Percentiles rank a stretch among this genome's conserved stretches.
Conservation (phyloP, 345 rosid species). For the Eucalyptus pauciflora region DNA sequence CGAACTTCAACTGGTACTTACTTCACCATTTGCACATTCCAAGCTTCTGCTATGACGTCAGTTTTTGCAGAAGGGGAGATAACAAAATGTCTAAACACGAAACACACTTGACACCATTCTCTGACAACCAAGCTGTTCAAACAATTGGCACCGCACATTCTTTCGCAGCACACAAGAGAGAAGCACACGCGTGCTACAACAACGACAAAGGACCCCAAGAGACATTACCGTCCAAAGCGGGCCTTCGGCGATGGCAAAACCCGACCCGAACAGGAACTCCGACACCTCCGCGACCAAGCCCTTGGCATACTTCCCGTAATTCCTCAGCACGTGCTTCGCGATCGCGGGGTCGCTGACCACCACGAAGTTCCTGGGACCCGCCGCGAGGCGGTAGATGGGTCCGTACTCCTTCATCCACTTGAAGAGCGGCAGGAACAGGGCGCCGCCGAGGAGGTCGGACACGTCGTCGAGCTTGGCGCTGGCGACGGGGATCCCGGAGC, state of each 20-base stretch:
- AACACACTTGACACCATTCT: neutral
- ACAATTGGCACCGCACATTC: neutral
- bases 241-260: constrained; percentile 92
- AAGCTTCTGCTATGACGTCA: neutral
- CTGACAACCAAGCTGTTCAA: neutral
- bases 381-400: constrained; percentile 86
- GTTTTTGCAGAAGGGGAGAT: neutral
- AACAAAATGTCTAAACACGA: neutral
- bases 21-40: neutral
- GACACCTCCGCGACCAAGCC: constrained; percentile 93
- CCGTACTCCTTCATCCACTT: constrained; percentile 93
- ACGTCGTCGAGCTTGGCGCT: constrained; percentile 88
- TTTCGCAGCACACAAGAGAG: neutral
- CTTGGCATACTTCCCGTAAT: constrained; percentile 75
- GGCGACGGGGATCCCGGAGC: constrained; percentile 76
- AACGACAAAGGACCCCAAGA: neutral
- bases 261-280: constrained; percentile 82
- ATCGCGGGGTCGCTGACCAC: constrained; percentile 84
- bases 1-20: neutral
- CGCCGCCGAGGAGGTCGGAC: constrained; percentile 91
- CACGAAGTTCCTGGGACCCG: constrained; percentile 86
- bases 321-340: constrained; percentile 79
- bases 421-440: constrained; percentile 77
- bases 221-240: constrained; percentile 74
- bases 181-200: neutral